Conservation (phyloP, 2,329 filamentous ascomycete species). For the Paecilomyces variotii region DNA sequence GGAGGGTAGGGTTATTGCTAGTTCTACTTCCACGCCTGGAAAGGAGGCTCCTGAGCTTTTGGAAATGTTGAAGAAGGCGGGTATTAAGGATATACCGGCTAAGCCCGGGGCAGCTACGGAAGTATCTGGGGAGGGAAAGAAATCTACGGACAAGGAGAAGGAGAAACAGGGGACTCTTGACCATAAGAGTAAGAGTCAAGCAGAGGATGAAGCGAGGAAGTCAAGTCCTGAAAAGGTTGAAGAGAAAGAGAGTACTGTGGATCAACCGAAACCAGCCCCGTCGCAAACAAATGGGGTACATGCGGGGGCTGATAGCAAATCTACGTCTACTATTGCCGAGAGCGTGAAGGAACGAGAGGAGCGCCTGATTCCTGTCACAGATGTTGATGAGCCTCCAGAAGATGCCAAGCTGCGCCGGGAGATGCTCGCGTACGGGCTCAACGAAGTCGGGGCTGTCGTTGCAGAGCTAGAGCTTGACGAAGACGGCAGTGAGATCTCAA, state of each 20-base stretch:
- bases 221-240: not conserved
- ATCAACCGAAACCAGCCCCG: not conserved
- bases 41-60: conserved; percentile 59
- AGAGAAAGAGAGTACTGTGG: not conserved
- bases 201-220: not conserved
- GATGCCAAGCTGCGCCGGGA: conserved; percentile 73
- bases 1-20: conserved; percentile 72
- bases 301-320: not conserved
- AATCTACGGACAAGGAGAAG: not conserved
- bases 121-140: conserved; percentile 2
- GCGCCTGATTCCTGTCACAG: conserved; percentile 46
- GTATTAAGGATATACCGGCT: conserved; percentile 46
- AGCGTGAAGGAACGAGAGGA: conserved; percentile 16
- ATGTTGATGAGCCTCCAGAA: conserved; percentile 67
- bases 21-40: conserved; percentile 58
- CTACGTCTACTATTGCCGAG: not conserved
- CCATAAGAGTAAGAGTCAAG: not conserved
- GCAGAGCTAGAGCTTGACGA: conserved; percentile 84
- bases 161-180: not conserved
- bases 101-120: conserved; percentile 7
- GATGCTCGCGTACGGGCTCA: conserved; percentile 84
- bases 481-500: conserved; percentile 40
- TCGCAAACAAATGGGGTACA: conserved; percentile 4
- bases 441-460: conserved; percentile 84
- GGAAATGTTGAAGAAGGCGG: conserved; percentile 69